Conservation (phyloP, 2,329 filamentous ascomycete species). For the Podosphaera aphanis region DNA sequence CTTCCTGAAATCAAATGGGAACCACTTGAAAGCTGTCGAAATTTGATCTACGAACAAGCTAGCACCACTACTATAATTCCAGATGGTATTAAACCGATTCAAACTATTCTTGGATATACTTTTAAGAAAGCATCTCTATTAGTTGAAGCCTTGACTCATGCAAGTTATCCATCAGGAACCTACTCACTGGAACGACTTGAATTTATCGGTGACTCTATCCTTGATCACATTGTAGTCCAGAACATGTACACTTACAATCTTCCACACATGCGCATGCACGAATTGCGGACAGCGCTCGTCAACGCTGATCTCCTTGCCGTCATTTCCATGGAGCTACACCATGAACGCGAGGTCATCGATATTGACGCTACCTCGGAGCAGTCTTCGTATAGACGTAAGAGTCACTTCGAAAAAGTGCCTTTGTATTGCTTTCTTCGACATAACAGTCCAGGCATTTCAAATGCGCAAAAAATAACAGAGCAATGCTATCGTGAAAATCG, state of each 20-base stretch:
- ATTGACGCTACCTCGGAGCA: neutral
- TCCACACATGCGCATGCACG: constrained; percentile 43
- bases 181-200: constrained; percentile 49
- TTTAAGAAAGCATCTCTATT: constrained; percentile 49
- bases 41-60: constrained; percentile 22
- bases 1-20: constrained; percentile 35
- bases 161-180: constrained; percentile 28
- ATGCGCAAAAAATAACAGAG: constrained; percentile 18
- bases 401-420: constrained; percentile 4
- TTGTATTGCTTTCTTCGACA: constrained; percentile 53
- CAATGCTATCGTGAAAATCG: constrained; percentile 19
- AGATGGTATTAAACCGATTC: constrained; percentile 25
- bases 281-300: constrained; percentile 49
- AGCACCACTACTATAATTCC: constrained; percentile 18
- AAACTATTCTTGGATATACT: constrained; percentile 43
- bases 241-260: constrained; percentile 27
- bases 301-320: constrained; percentile 67
- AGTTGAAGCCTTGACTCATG: constrained; percentile 60
- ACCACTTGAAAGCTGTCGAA: constrained; percentile 20
- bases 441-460: constrained; percentile 23
- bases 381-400: neutral
- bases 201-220: constrained; percentile 65
- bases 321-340: constrained; percentile 35
- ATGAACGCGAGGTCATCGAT: constrained; percentile 16
- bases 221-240: constrained; percentile 53